phyloP scores from a whole-genome alignment of 2,329 filamentous ascomycete species.

The Phialophora macrospora region DNA sequence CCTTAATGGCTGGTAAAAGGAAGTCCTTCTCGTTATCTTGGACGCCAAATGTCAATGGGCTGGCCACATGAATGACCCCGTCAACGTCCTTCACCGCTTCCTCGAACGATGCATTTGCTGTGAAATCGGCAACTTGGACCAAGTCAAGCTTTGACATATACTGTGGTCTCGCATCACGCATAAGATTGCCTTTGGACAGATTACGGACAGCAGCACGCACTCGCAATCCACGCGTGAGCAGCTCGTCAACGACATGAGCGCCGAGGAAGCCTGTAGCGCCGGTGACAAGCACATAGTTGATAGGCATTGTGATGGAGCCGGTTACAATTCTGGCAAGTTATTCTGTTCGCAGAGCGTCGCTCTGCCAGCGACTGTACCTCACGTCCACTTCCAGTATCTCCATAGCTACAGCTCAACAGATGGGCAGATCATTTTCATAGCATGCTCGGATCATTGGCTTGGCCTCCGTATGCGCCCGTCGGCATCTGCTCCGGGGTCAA shows the following conservation, averaged over 20 bases:
- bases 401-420: background rate
- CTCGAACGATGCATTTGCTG: conserved; percentile 69
- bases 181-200: conserved; percentile 25
- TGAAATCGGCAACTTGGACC: background rate
- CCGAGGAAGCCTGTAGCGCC: background rate
- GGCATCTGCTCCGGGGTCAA: background rate
- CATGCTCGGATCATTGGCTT: background rate
- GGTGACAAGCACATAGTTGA: background rate
- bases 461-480: background rate
- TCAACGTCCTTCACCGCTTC: conserved; percentile 68
- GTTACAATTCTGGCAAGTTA: background rate
- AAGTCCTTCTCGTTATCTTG: conserved; percentile 67
- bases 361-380: background rate
- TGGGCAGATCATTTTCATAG: background rate
- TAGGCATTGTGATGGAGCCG: background rate
- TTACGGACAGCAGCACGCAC: conserved; percentile 33
- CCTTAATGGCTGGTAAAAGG: conserved; percentile 61
- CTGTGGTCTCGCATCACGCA: conserved; percentile 28
- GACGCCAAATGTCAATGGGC: conserved; percentile 74
- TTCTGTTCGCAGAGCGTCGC: background rate
- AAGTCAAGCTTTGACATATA: conserved; percentile 44
- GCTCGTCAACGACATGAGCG: background rate
- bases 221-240: conserved; percentile 30
- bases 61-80: conserved; percentile 74
- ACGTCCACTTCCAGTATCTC: background rate